These are phyloP conservation scores for Bryoglossum gracile DNA, from an alignment of 495 filamentous ascomycete genomes.

Conservation along the genomic window DNA sequence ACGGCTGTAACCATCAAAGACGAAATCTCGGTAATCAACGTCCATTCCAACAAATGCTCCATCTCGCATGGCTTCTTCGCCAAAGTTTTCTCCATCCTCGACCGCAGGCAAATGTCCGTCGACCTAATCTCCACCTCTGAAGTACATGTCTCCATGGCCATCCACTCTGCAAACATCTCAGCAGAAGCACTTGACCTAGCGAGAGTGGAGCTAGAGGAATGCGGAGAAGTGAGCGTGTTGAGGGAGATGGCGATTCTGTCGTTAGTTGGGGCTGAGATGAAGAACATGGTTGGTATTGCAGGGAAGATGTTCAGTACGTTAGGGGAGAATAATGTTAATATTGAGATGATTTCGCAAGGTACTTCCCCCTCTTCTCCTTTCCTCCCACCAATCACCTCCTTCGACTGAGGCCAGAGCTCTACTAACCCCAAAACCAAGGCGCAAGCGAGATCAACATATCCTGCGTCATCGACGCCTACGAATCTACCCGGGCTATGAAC, in stretches of 20 bases:
- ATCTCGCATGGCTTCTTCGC: constrained; percentile 88
- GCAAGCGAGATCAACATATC: constrained; percentile 98
- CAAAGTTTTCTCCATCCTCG: constrained; percentile 79
- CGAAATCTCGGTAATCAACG: constrained; percentile 85
- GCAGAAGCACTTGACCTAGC: constrained; percentile 57
- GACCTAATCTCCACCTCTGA: constrained; percentile 92
- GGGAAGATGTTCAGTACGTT: constrained; percentile 86
- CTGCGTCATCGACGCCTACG: constrained; percentile 87
- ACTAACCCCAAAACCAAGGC: constrained; percentile 43
- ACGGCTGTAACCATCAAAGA: constrained; percentile 96
- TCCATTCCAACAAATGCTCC: constrained; percentile 86
- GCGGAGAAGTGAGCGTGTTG: constrained; percentile 78
- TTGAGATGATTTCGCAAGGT: constrained; percentile 98
- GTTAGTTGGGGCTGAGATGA: constrained; percentile 88
- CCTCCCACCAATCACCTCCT: background rate
- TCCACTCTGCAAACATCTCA: constrained; percentile 70
- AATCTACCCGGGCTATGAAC: constrained; percentile 86
- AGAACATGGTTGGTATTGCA: constrained; percentile 85
- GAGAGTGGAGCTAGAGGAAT: constrained; percentile 61
- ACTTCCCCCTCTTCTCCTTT: constrained; percentile 26
- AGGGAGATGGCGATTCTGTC: constrained; percentile 86
- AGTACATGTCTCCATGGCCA: constrained; percentile 91
- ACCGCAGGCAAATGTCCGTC: constrained; percentile 71
- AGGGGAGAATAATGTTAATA: constrained; percentile 81
- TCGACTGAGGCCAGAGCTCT: background rate